phyloP scores from a whole-genome alignment of 2,329 filamentous ascomycete species.

The Chrysoporthe deuterocubensis region DNA sequence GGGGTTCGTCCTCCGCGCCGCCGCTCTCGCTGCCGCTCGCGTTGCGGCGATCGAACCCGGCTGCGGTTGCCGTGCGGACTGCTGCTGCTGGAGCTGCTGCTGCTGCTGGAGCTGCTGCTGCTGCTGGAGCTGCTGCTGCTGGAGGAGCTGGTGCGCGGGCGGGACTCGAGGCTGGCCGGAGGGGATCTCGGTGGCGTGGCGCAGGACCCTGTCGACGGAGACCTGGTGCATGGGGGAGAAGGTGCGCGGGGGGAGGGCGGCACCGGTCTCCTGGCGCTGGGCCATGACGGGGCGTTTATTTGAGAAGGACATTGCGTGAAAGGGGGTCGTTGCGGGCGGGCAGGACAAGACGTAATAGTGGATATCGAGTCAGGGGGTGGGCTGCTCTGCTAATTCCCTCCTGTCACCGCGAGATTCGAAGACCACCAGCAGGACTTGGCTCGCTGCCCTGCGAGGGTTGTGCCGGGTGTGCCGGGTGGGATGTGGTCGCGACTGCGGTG shows the following conservation, averaged over 20 bases:
- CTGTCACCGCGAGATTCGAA: background rate
- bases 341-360: conserved; percentile 10
- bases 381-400: conserved; percentile 5
- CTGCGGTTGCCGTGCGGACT: conserved; percentile 19
- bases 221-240: conserved; percentile 71
- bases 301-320: conserved; percentile 45
- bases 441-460: background rate
- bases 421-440: background rate
- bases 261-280: conserved; percentile 31
- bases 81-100: background rate
- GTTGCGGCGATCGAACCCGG: conserved; percentile 26
- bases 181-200: conserved; percentile 92
- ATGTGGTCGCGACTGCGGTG: background rate
- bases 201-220: conserved; percentile 91
- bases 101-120: background rate
- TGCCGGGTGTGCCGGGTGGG: background rate
- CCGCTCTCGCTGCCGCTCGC: conserved; percentile 24
- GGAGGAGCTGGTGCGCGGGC: conserved; percentile 44
- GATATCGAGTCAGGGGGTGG: conserved; percentile 12
- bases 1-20: conserved; percentile 33
- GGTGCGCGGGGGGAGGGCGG: conserved; percentile 30
- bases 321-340: conserved; percentile 1
- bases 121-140: conserved; percentile 9
- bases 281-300: conserved; percentile 55
- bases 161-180: conserved; percentile 86